These are phyloP conservation scores for Bruguiera parviflora DNA, from an alignment of 345 rosid genomes.

Conservation along the genomic window DNA sequence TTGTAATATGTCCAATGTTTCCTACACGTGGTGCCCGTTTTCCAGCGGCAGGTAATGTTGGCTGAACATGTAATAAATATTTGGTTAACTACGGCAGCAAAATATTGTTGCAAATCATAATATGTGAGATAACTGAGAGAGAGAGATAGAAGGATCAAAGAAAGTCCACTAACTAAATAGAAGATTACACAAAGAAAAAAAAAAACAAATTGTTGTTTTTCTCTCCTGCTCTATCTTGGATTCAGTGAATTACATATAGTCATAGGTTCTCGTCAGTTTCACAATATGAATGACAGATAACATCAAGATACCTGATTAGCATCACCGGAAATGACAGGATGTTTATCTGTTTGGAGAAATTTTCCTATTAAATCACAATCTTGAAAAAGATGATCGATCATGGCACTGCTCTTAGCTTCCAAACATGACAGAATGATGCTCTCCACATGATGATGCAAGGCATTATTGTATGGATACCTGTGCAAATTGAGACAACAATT, in stretches of 20 bases:
- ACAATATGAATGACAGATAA: background rate
- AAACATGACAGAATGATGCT: slow-evolving; percentile 77
- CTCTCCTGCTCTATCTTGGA: background rate
- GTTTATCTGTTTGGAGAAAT: slow-evolving; percentile 67
- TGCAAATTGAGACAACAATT: slow-evolving; percentile 25
- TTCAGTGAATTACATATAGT: background rate
- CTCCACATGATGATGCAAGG: slow-evolving; percentile 95
- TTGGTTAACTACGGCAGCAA: background rate
- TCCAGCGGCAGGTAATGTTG: slow-evolving; percentile 66
- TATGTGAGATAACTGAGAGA: background rate
- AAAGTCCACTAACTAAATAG: background rate
- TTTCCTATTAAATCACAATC: slow-evolving; percentile 79
- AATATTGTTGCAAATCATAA: background rate
- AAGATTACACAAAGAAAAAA: background rate
- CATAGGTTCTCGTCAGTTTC: background rate
- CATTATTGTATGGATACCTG: slow-evolving; percentile 97
- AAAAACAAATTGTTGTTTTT: background rate
- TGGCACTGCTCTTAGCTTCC: slow-evolving; percentile 60
- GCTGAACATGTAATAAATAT: slow-evolving; percentile 45
- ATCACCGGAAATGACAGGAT: slow-evolving; percentile 54
- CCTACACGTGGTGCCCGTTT: slow-evolving; percentile 77
- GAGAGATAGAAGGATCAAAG: background rate
- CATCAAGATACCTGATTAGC: slow-evolving; percentile 39
- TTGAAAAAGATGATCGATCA: slow-evolving; percentile 69
- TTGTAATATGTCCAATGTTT: slow-evolving; percentile 83